A percentile compares a stretch with the other conserved stretches of the same genome.
Conservation (phyloP, 2,329 filamentous ascomycete genomes). For the Neoarthrinium moseri region DNA sequence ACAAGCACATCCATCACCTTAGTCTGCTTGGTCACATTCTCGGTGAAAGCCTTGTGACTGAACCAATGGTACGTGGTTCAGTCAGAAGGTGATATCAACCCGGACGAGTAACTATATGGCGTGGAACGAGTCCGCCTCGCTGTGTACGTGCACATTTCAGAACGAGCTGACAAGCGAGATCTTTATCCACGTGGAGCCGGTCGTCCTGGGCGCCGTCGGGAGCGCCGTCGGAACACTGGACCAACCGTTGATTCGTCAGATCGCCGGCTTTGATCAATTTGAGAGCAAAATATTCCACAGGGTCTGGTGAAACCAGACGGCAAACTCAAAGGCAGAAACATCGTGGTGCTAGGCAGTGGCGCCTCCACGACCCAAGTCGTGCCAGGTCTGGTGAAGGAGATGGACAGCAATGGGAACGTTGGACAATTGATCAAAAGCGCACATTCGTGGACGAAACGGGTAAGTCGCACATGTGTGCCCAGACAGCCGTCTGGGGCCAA, state of each 20-base stretch:
- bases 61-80: no score
- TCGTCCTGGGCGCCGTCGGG: background rate
- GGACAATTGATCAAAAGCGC: background rate
- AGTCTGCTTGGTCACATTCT: background rate
- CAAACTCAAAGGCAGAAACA: background rate
- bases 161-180: background rate
- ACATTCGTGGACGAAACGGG: constrained; percentile 1
- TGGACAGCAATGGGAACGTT: background rate
- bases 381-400: background rate
- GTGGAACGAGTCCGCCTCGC: background rate
- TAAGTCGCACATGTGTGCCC: no score
- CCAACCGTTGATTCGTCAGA: background rate
- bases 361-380: background rate
- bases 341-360: background rate
- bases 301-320: background rate
- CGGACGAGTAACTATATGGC: no score
- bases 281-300: background rate
- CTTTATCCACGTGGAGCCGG: background rate
- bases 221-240: background rate
- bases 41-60: background rate
- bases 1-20: constrained; percentile 1
- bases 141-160: background rate
- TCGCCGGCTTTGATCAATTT: background rate
- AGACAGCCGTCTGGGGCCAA: no score
- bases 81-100: no score